Evolutionary conservation across 805 yeast genomes (phyloP), one percentile per base, ranked within the genome.

Genomic region (Saturnispora quitensis): DNA sequence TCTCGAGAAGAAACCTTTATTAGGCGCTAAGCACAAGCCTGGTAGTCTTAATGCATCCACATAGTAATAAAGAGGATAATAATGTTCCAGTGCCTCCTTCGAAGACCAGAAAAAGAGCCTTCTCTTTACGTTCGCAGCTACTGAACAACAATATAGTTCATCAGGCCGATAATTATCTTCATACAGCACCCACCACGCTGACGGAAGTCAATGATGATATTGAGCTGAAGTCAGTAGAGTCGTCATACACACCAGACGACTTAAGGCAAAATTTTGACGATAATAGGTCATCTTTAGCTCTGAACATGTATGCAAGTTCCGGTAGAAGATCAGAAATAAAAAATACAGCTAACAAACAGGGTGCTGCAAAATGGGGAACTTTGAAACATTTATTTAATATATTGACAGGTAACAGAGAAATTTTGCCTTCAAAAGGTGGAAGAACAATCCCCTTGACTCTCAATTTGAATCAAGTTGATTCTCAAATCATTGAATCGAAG

Each of bases 371-470:
- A 9, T 18, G 35, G 18, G 42, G 47, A 28, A 43, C 27, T 15
- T 31, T 28, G n/a, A 44, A 40, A 25, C 52, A 38, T 31, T 2
- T 38, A 2, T 28, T 20, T 28, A 45, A 50, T 40, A 5, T 56
- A 4, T 35, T 81, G 2, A 50, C 78, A 35, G 83, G 85, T 36
- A 69, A 71, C 13, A 61, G 71, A 25, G 70, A 73, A 9, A 61
- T 71, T 13, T 75, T 80, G 8, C 78, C 80, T 17, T 75, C 93
- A 0, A 73, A 72, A 42, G 75, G 81, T 44, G 97, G 97, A 2
- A 72, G 98, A 54, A 70, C 73, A 35, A 77, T 90, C n/a, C 96
- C 96, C 0, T 64, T 89, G 6, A 68, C 77, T 1, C 60, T 81
- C 15, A 69, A 74, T 50, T 67, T 73, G 22, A 65, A 65, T 2